Evolutionary conservation across 225 moss, liverwort and hornwort species (phyloP).

Genomic region (Physcomitrium patens): DNA sequence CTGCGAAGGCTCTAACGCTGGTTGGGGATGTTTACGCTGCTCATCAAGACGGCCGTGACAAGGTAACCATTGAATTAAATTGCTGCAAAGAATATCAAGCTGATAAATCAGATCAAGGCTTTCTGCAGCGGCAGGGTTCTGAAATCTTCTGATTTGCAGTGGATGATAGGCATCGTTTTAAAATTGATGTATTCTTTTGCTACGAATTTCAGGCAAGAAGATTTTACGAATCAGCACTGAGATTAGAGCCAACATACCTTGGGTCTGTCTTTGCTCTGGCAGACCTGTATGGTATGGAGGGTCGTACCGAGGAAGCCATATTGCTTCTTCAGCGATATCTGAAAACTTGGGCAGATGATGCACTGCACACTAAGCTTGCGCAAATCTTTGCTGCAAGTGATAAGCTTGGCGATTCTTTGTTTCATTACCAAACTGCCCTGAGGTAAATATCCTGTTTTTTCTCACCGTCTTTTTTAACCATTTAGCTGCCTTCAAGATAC

Average conservation of each 20-base stretch:
- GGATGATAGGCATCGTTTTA: background rate
- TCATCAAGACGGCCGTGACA: slow-evolving; percentile 82
- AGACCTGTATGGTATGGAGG: slow-evolving; percentile 77
- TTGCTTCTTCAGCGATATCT: slow-evolving; percentile 78
- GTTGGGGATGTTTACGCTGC: slow-evolving; percentile 94
- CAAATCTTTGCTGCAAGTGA: slow-evolving; percentile 78
- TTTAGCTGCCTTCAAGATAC: background rate
- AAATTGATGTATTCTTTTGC: background rate
- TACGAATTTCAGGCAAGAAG: slow-evolving; percentile 69
- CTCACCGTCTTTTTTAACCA: background rate
- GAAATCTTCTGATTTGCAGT: slow-evolving; percentile 1
- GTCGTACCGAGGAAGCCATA: slow-evolving; percentile 82
- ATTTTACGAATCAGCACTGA: slow-evolving; percentile 93
- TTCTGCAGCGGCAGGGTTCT: background rate
- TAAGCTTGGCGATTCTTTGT: slow-evolving; percentile 83
- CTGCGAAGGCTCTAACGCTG: slow-evolving; percentile 84
- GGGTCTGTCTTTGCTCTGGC: slow-evolving; percentile 89
- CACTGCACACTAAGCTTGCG: slow-evolving; percentile 87
- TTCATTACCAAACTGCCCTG: slow-evolving; percentile 91
- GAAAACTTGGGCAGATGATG: slow-evolving; percentile 84
- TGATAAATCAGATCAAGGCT: background rate
- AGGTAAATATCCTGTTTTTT: slow-evolving; percentile 44
- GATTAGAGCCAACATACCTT: slow-evolving; percentile 82
- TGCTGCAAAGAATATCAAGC: background rate
- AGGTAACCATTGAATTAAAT: slow-evolving; percentile 45